Evolutionary conservation across 2,329 filamentous ascomycete genomes (phyloP).

Genomic region (Blastomyces percursus): DNA sequence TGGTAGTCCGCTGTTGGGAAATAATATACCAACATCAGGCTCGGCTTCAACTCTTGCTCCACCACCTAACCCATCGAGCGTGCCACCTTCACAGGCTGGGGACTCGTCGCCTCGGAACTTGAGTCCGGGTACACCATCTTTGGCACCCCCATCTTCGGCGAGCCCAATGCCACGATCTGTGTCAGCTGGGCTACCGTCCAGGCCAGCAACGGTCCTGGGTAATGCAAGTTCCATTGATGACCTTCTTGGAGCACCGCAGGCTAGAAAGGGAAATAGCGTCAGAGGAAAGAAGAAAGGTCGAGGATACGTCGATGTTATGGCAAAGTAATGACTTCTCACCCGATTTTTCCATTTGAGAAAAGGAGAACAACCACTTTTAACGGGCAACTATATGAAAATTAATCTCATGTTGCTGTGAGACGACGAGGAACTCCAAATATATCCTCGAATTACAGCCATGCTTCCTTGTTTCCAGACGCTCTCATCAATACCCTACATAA

Average conservation of each 20-base stretch:
- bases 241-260: constrained; percentile 62
- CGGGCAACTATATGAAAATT: background rate
- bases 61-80: constrained; percentile 2
- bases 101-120: constrained; percentile 6
- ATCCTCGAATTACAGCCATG: background rate
- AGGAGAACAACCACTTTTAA: background rate
- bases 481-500: background rate
- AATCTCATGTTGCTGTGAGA: background rate
- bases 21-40: constrained; percentile 10
- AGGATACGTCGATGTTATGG: constrained; percentile 94
- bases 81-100: constrained; percentile 5
- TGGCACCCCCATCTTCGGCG: constrained; percentile 16
- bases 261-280: constrained; percentile 52
- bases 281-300: constrained; percentile 72
- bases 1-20: constrained; percentile 36
- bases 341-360: background rate
- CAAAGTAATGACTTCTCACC: constrained; percentile 38
- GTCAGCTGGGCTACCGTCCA: constrained; percentile 46
- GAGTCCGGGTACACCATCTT: constrained; percentile 5
- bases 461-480: background rate
- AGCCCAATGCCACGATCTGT: constrained; percentile 30
- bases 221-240: constrained; percentile 94
- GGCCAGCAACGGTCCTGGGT: constrained; percentile 72
- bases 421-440: background rate
- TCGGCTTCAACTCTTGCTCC: constrained; percentile 7